phyloP scores from a whole-genome alignment of 495 filamentous ascomycete species.

The Astrothelium macrocarpum region DNA sequence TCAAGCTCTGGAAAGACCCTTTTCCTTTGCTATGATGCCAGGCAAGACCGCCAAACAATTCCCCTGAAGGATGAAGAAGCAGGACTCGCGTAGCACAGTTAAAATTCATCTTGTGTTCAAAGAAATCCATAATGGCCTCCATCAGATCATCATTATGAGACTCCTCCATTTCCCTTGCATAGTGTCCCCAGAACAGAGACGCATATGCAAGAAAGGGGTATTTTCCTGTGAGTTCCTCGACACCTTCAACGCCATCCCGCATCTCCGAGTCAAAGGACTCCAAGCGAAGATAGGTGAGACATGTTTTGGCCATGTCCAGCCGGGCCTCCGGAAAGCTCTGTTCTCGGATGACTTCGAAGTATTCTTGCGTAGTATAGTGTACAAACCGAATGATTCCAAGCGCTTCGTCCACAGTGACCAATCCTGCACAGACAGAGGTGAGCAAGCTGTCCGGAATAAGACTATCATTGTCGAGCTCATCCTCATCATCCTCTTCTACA shows the following conservation, averaged over 20 bases:
- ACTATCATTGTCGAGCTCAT: not conserved
- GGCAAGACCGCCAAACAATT: not conserved
- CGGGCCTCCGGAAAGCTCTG: not conserved
- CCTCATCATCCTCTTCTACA: not conserved
- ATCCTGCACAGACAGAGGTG: not conserved
- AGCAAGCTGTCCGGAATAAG: not conserved
- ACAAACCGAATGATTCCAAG: not conserved
- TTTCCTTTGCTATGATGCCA: conserved; percentile 1
- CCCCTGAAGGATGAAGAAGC: not conserved
- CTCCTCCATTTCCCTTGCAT: not conserved
- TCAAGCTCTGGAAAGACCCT: not conserved
- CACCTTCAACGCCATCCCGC: not conserved
- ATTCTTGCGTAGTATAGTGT: not conserved
- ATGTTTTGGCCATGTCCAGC: not conserved
- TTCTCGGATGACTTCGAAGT: not conserved
- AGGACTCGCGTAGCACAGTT: not conserved
- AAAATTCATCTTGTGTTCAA: not conserved
- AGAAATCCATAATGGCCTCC: not conserved
- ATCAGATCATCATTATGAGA: not conserved
- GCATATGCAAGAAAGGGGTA: not conserved
- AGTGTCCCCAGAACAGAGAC: not conserved
- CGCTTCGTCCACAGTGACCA: conserved; percentile 1
- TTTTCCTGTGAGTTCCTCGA: not conserved
- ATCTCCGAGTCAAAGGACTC: not conserved
- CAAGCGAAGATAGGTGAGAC: not conserved